These are phyloP conservation scores for Micromonas pusilla DNA, from an alignment of 139 green algal genomes.

Conservation along the genomic window DNA sequence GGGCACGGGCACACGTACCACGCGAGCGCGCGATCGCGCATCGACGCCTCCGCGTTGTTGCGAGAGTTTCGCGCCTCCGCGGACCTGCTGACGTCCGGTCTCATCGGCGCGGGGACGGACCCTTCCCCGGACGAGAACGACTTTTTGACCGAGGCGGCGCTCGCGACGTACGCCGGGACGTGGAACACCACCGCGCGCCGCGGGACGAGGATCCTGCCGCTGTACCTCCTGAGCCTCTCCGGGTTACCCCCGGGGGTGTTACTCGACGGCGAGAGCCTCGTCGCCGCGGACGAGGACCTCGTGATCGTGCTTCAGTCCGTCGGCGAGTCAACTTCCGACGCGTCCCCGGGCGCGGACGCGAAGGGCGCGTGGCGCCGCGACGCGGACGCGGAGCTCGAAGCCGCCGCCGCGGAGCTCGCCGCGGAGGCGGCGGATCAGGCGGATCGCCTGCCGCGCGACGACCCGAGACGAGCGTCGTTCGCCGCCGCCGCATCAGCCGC, in stretches of 20 bases:
- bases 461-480: neutral
- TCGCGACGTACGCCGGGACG: neutral
- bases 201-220: conserved; percentile 32
- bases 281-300: conserved; percentile 15
- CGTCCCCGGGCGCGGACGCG: neutral
- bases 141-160: neutral
- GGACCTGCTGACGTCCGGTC: conserved; percentile 35
- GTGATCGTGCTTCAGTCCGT: conserved; percentile 34
- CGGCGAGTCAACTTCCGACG: neutral
- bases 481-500: neutral
- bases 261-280: conserved; percentile 28
- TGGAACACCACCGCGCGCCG: neutral
- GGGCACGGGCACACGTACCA: neutral
- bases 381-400: neutral
- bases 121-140: neutral
- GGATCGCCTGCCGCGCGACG: neutral
- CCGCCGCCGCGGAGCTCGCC: neutral
- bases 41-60: conserved; percentile 31
- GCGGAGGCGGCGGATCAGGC: neutral
- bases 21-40: neutral
- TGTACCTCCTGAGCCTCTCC: conserved; percentile 37
- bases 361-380: neutral
- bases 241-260: conserved; percentile 24
- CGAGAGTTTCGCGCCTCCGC: conserved; percentile 36
- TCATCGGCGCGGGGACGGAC: conserved; percentile 15